Percentiles rank a stretch among this genome's conserved stretches.
Conservation (phyloP, 1,139 yeast genomes). For the Suhomyces bribrorum region DNA sequence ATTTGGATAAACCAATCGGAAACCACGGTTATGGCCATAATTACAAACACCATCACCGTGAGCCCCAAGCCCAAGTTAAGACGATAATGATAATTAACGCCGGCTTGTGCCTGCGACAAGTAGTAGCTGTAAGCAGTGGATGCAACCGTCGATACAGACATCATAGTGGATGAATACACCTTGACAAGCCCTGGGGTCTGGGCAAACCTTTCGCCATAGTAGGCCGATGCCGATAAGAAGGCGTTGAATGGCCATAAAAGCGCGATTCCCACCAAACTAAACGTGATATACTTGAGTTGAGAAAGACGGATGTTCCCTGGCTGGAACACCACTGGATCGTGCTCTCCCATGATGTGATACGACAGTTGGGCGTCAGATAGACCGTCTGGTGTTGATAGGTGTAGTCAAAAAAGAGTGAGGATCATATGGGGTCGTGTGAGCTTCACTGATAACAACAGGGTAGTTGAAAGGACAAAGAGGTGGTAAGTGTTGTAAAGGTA, state of each 20-base stretch:
- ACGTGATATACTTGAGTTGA: constrained; percentile 59
- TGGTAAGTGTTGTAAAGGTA: background rate
- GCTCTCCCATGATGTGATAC: constrained; percentile 5
- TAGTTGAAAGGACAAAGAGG: background rate
- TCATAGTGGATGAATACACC: constrained; percentile 79
- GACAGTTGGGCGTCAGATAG: too few species aligned
- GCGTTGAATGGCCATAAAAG: constrained; percentile 98
- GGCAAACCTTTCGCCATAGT: constrained; percentile 67
- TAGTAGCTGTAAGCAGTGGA: constrained; percentile 62
- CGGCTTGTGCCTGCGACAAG: constrained; percentile 66
- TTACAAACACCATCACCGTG: constrained; percentile 57
- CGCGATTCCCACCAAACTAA: constrained; percentile 70
- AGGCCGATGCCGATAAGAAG: constrained; percentile 81
- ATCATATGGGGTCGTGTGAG: constrained; percentile 4
- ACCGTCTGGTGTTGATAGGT: background rate
- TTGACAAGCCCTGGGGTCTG: constrained; percentile 54
- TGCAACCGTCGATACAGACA: constrained; percentile 80
- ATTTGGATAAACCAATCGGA: constrained; percentile 38
- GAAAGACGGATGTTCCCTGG: constrained; percentile 26
- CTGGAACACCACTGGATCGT: constrained; percentile 32
- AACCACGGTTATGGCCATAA: constrained; percentile 52
- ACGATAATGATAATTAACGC: constrained; percentile 62
- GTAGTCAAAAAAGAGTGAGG: background rate
- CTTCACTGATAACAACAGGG: constrained; percentile 14
- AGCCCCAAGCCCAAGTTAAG: constrained; percentile 59